Evolutionary conservation across 1,284 basidiomycete genomes (phyloP), one percentile per base, ranked within the genome.

Genomic region (Leucoagaricus sp.): DNA sequence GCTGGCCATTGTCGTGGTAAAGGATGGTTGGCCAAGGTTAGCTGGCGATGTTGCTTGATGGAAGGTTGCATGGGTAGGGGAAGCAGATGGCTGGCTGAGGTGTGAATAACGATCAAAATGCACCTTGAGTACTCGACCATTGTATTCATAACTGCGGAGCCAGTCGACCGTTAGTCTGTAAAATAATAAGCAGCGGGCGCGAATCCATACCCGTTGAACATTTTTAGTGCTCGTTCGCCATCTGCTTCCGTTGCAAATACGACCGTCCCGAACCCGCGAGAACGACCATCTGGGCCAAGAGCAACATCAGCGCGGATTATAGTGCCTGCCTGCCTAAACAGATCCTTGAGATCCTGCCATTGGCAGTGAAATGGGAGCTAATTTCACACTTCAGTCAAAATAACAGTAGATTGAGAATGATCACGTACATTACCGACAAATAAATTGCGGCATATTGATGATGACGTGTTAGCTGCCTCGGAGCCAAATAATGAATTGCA

Each of bases 331-430:
- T 91, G 86, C 10, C 94, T 84, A 69, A 96, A 94, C 2, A 96
- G 80, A 67, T 97, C 94, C 71, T 96, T 96, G 58, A 98, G 81
- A 66, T 97, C 94, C 73, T 98, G 96, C 96, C 96, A 99, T 75
- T 97, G 95, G 67, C 93, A 92, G 64, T 95, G 91, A 72, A 96
- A 92, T 0, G 96, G 95, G n/a, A 98, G 82, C 93, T 97, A 55
- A 28, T 8, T 54, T 41, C 46, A 40, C 44, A 52, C 25, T 50
- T 52, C 29, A 54, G 48, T 53, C 25, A 58, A 26, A 13, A 4
- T 23, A 4, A 10, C 4, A n/a, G 13, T 33, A 29, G 26, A 8
- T 42, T 28, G 17, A 56, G 54, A 51, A 57, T 42, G 49, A 54
- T n/a, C 28, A 75, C 82, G 64, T 64, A 85, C 84, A 69, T 86